Conservation (phyloP, 116 monocot species). For the Papilionanthe hybrid region DNA sequence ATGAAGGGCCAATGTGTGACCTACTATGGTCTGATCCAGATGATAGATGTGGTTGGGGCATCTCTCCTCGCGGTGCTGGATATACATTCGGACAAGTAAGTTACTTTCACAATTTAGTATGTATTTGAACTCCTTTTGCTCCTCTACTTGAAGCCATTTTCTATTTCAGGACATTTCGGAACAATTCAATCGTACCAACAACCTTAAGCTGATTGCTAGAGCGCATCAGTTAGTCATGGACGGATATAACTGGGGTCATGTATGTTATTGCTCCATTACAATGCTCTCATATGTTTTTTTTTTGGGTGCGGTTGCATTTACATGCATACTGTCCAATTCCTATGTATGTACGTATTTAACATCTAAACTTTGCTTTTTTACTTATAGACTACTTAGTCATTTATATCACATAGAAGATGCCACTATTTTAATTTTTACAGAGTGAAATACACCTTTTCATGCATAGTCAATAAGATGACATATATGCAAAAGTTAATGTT, state of each 20-base stretch:
- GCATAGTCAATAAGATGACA: too few species aligned
- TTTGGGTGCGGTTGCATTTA: not conserved
- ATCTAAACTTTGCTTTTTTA: too few species aligned
- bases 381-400: too few species aligned
- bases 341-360: too few species aligned
- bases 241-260: constrained; percentile 92
- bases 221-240: constrained; percentile 92
- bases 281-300: not conserved
- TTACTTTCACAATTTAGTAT: not conserved
- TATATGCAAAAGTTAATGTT: too few species aligned
- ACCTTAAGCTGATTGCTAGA: constrained; percentile 75
- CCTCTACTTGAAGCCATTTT: not conserved
- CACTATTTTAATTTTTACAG: too few species aligned
- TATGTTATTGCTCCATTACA: constrained; percentile 13
- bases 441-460: too few species aligned
- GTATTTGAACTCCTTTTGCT: not conserved
- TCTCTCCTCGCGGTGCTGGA: constrained; percentile 94
- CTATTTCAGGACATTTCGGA: constrained; percentile 75
- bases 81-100: constrained; percentile 91
- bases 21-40: constrained; percentile 95
- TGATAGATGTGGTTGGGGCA: constrained; percentile 95
- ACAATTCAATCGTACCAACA: constrained; percentile 86
- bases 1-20: constrained; percentile 97
- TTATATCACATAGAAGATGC: too few species aligned
- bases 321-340: too few species aligned